Evolutionary conservation across 139 green algal species (phyloP).

Genomic region (Raphidocelis subcapitata): DNA sequence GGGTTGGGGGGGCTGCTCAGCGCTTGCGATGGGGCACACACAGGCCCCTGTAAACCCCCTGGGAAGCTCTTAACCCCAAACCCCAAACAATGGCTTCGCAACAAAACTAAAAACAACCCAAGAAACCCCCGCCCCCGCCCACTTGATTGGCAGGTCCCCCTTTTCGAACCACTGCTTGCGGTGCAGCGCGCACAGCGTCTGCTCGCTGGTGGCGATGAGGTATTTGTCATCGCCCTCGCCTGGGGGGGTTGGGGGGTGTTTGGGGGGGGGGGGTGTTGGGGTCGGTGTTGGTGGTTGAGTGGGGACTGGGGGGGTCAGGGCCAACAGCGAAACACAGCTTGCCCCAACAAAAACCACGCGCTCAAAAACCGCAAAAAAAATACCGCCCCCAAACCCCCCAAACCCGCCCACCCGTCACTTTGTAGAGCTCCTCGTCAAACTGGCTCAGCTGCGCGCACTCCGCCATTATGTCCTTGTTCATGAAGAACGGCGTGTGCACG

Average conservation of each 20-base stretch:
- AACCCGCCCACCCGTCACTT: constrained; percentile 62
- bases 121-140: too few species aligned
- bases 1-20: too few species aligned
- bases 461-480: constrained; percentile 92
- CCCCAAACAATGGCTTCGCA: too few species aligned
- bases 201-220: constrained; percentile 97
- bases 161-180: constrained; percentile 93
- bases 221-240: constrained; percentile 99
- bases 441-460: constrained; percentile 98
- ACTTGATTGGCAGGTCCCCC: constrained; percentile 65
- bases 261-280: constrained; percentile 2
- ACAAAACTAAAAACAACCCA: too few species aligned
- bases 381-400: too few species aligned
- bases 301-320: neutral
- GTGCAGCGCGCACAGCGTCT: constrained; percentile 96
- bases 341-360: too few species aligned
- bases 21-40: too few species aligned
- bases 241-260: constrained; percentile 24
- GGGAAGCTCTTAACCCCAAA: too few species aligned
- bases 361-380: too few species aligned
- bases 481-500: constrained; percentile 93
- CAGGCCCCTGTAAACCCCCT: too few species aligned
- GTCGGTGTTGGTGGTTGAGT: neutral
- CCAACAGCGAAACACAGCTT: neutral
- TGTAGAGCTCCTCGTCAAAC: constrained; percentile 99